A percentile compares a stretch with the other conserved stretches of the same genome.
phyloP scores from a whole-genome alignment of 202 grass and related monocot genomes.

The Panicum hallii region DNA sequence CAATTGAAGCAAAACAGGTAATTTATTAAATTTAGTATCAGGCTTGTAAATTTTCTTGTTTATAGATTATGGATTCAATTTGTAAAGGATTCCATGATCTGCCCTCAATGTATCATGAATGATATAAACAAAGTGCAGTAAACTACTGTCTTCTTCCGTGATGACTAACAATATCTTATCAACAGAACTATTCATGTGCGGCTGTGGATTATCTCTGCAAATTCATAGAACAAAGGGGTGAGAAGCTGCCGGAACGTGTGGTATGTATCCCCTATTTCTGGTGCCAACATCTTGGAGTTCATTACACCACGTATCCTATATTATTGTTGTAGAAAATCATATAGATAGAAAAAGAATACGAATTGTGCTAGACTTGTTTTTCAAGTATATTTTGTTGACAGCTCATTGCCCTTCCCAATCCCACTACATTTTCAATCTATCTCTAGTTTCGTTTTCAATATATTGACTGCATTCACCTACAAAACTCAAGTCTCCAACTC shows the following conservation, averaged over 20 bases:
- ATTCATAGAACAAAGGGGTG: slow-evolving; percentile 65
- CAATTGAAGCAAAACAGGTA: slow-evolving; percentile 88
- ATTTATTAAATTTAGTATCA: neutral
- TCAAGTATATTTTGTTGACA: neutral
- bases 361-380: neutral
- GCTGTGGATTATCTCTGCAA: slow-evolving; percentile 74
- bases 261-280: slow-evolving; percentile 42
- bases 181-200: slow-evolving; percentile 64
- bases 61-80: neutral
- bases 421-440: neutral
- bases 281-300: neutral
- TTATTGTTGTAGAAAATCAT: neutral
- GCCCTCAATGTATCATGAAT: neutral
- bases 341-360: neutral
- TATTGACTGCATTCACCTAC: neutral
- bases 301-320: neutral
- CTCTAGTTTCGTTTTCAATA: neutral
- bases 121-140: neutral
- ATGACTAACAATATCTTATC: slow-evolving; percentile 30
- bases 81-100: neutral
- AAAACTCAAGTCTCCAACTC: neutral
- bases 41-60: neutral
- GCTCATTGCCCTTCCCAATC: neutral
- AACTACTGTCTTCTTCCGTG: neutral
- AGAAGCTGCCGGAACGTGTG: slow-evolving; percentile 54